Base-by-base conservation (phyloP, 441 rosid genomes). In the Sinapis alba region DNA sequence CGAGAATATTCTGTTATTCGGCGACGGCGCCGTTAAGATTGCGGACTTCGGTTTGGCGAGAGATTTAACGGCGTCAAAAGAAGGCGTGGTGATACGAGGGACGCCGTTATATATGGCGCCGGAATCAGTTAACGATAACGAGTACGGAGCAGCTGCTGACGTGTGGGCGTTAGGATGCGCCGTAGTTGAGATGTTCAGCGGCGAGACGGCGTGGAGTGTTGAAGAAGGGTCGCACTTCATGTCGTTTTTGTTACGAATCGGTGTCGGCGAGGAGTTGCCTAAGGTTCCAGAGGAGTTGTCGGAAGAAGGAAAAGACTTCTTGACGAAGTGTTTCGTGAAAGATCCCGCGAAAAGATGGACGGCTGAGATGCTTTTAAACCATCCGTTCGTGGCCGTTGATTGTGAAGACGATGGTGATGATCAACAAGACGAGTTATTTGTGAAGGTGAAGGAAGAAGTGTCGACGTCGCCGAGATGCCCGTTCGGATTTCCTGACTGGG, bases 51-150 rank as follows among this genome's bases (percentile, higher is more conserved):
- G 96, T 8, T 77, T 94, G 53, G 87, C 97, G 5, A 88, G 71
- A 59, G 69, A 26, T 68, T 53, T 61, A 56, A 63, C 78, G 74
- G 56, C 56, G 74, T 72, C 15, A 19, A 77, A 65, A 1, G 78
- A 59, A 2, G 77, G 68, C n/a, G 18, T 70, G 15, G 77, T 88
- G 80, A 72, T 89, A 54, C 71, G 96, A 50, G 99, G 99, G 5
- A 94, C 99, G 72, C 99, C 97, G 15, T 76, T 92, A 34, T 87
- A 85, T 20, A 81, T 94, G 83, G 85, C 99, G n/a, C 99, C 99
- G 1, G 99, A 94, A 76, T 86, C 97, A 0, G 94, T 94, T 21
- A 88, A 83, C 41, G 73, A 85, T 1, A 89, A 84, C 67, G 86
- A 82, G 61, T 90, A 87, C 65, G 90, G 86, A 72, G 64, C 97